Base-by-base conservation (phyloP, 345 rosid species). In the Bruguiera sexangula region DNA sequence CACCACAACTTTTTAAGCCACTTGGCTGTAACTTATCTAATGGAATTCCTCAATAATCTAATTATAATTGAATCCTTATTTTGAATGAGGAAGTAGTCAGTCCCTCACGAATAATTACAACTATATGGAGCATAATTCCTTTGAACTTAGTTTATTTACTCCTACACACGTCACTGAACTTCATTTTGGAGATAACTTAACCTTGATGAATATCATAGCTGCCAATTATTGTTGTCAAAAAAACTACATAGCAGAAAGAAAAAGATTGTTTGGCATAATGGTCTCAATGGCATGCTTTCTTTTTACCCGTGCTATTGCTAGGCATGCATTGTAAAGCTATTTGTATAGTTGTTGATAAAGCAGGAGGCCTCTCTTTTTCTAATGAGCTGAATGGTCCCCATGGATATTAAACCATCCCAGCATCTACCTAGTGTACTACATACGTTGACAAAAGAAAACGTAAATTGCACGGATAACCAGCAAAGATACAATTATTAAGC, bases 1-100 rank as follows among this genome's bases (percentile, higher is more conserved):
- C 82, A 73, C 78, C 81, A 79, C 76, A 67, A 24, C 80, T 79
- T 73, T 76, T 70, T 60, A 75, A 78, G 43, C 69, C 79, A 58
- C 62, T 29, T 46, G 50, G 65, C 71, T 55, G 24, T 54, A 34
- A 32, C 61, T 60, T 32, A 59, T 71, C 31, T 66, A 53, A 56
- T 56, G 26, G 60, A 56, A 4, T 1, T 56, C 60, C 15, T 43
- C 13, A 56, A 21, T 56, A 56, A 56, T 56, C 16, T 21, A 13
- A 24, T 9, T 21, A 24, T 24, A 56, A 15, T 11, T 9, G 29
- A 27, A 21, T 24, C 60, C 60, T 56, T 56, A 21, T 27, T 56
- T 43, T 43, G 50, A 43, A 3, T 11, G 18, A 43, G 18, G 60
- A 11, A 1, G 31, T 24, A 24, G 60, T 21, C 60, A 56, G 16